These are phyloP conservation scores for Verticillium klebahnii DNA, from an alignment of 2,329 filamentous ascomycete genomes.

Conservation along the genomic window DNA sequence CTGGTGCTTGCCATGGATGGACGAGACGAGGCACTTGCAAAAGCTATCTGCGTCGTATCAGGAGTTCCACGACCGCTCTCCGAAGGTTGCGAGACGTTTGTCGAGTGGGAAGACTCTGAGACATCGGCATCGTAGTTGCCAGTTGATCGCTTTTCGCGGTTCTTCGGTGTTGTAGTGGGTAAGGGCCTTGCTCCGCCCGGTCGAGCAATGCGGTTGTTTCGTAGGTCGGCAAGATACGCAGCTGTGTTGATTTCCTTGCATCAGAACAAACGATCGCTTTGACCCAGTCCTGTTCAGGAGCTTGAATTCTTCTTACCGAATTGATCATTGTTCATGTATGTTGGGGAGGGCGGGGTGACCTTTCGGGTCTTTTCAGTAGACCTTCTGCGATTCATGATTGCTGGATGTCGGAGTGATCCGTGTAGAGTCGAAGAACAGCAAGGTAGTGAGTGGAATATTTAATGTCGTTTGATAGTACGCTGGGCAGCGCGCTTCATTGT, in stretches of 20 bases:
- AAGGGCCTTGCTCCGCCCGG: slow-evolving; percentile 68
- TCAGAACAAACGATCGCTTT: slow-evolving; percentile 4
- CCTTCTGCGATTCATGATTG: slow-evolving; percentile 14
- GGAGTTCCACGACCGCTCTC: neutral
- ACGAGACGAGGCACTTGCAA: slow-evolving; percentile 42
- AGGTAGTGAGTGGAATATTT: neutral
- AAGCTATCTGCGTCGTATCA: neutral
- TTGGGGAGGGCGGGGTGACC: slow-evolving; percentile 56
- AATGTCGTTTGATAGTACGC: neutral
- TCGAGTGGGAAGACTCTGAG: neutral
- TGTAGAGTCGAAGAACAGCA: neutral
- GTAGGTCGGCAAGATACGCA: slow-evolving; percentile 48
- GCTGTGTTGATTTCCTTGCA: slow-evolving; percentile 8
- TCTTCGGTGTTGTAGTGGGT: slow-evolving; percentile 27
- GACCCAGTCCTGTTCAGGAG: neutral
- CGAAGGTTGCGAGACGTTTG: neutral
- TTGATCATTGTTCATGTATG: slow-evolving; percentile 64
- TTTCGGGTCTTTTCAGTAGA: slow-evolving; percentile 40
- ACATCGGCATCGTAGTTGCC: neutral
- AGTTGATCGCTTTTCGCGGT: neutral
- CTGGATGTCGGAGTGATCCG: neutral
- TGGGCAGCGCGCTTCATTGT: neutral
- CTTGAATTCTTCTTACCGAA: slow-evolving; percentile 46
- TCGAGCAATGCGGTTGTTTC: slow-evolving; percentile 61
- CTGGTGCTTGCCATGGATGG: slow-evolving; percentile 39